phyloP scores from a whole-genome alignment of 1,139 yeast species.

The Nadsonia commutata region DNA sequence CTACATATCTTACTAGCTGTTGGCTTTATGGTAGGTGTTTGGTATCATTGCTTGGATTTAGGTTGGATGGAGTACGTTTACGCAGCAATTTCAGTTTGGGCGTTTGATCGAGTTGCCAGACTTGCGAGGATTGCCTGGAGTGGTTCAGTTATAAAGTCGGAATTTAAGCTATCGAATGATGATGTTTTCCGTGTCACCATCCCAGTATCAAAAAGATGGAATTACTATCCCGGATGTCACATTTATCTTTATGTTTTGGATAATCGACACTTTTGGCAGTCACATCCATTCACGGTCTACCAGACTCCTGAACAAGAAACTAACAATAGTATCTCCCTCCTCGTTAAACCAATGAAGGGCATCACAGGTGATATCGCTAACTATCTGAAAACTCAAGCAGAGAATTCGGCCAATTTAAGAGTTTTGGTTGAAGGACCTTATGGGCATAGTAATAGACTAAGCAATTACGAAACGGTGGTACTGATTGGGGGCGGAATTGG shows the following conservation, averaged over 20 bases:
- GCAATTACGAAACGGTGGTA: conserved; percentile 35
- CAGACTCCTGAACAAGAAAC: conserved; percentile 10
- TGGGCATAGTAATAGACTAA: conserved; percentile 34
- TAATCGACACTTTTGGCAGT: conserved; percentile 32
- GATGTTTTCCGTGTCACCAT: conserved; percentile 17
- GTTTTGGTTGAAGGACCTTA: conserved; percentile 44
- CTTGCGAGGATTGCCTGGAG: conserved; percentile 22
- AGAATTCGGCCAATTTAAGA: conserved; percentile 3
- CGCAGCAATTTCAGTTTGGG: conserved; percentile 26
- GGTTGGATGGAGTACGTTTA: conserved; percentile 37
- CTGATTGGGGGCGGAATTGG: conserved; percentile 57
- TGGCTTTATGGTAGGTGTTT: conserved; percentile 30
- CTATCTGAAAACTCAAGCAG: conserved; percentile 3
- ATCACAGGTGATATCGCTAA: conserved; percentile 18
- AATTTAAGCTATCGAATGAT: conserved; percentile 18
- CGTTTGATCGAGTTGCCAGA: conserved; percentile 25
- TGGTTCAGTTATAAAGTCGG: conserved; percentile 29
- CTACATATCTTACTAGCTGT: conserved; percentile 25
- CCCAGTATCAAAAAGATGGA: conserved; percentile 23
- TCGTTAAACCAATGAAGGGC: conserved; percentile 15
- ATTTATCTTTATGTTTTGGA: conserved; percentile 40
- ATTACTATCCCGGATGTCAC: conserved; percentile 41
- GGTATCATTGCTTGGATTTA: conserved; percentile 26
- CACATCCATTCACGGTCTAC: conserved; percentile 56
- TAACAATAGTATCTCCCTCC: conserved; percentile 16